Conservation (phyloP, 805 yeast species). For the Citeromyces matritensis region DNA sequence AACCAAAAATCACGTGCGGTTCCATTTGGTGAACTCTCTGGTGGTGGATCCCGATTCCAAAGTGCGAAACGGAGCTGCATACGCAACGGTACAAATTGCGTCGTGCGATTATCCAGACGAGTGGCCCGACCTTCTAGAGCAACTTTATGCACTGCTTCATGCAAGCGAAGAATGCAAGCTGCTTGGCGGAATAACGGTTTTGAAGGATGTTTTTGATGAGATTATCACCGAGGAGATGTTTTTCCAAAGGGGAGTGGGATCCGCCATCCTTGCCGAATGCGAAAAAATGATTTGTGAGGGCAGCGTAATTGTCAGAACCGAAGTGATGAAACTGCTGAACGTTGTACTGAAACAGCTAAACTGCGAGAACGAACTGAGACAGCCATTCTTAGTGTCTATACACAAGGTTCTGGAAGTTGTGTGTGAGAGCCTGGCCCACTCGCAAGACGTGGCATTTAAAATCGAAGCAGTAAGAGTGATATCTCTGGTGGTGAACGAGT, state of each 20-base stretch:
- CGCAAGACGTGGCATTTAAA: too few relatives aligned
- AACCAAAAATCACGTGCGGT: slow-evolving; percentile 35
- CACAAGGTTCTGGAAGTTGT: too few relatives aligned
- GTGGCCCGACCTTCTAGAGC: too few relatives aligned
- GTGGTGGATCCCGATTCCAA: slow-evolving; percentile 36
- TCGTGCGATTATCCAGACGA: slow-evolving; percentile 84
- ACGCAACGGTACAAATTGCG: slow-evolving; percentile 72
- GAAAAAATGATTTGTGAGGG: too few relatives aligned
- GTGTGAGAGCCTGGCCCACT: too few relatives aligned
- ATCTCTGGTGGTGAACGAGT: too few relatives aligned
- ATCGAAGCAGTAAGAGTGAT: too few relatives aligned
- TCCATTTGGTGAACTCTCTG: slow-evolving; percentile 30
- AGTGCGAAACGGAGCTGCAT: slow-evolving; percentile 51
- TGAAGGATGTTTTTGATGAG: slow-evolving; percentile 75
- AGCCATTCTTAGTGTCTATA: too few relatives aligned
- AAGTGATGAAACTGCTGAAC: slow-evolving; percentile 35
- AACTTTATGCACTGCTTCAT: too few relatives aligned
- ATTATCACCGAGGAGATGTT: slow-evolving; percentile 77
- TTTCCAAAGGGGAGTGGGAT: slow-evolving; percentile 60
- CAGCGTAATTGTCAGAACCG: slow-evolving; percentile 29
- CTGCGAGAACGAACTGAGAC: too few relatives aligned
- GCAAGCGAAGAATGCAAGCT: too few relatives aligned
- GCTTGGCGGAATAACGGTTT: slow-evolving; percentile 41
- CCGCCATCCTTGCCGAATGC: slow-evolving; percentile 34
- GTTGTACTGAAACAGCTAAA: slow-evolving; percentile 37